phyloP scores from a whole-genome alignment of 192 early-diverging fungal genomes.

The Thamnidium elegans region DNA sequence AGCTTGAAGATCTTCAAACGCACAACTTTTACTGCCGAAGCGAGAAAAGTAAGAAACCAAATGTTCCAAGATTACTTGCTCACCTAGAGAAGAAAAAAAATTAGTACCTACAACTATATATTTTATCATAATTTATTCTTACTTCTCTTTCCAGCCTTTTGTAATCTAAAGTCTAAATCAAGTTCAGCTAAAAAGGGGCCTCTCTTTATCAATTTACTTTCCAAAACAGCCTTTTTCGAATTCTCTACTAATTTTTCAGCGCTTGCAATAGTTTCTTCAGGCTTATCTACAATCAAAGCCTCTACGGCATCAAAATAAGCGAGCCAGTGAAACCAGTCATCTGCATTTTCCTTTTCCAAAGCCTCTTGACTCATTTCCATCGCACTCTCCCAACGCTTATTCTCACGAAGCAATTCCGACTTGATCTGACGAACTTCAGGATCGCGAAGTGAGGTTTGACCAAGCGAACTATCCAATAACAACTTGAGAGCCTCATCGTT shows the following conservation, averaged over 20 bases:
- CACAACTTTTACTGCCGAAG: constrained; percentile 65
- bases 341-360: constrained; percentile 48
- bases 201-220: constrained; percentile 46
- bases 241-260: constrained; percentile 40
- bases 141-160: constrained; percentile 37
- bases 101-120: no score
- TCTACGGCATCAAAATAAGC: constrained; percentile 59
- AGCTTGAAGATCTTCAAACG: constrained; percentile 71
- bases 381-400: constrained; percentile 46
- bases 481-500: constrained; percentile 61
- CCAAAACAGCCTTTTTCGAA: constrained; percentile 36
- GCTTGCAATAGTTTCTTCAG: constrained; percentile 31
- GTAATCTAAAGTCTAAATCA: constrained; percentile 48
- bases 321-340: constrained; percentile 71
- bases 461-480: constrained; percentile 56
- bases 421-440: constrained; percentile 66
- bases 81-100: constrained; percentile 8
- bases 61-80: constrained; percentile 27
- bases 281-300: constrained; percentile 32
- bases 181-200: constrained; percentile 74
- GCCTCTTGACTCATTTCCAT: constrained; percentile 38
- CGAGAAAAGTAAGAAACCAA: constrained; percentile 55
- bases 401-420: constrained; percentile 50
- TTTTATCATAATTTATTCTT: constrained; percentile 4
- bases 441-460: constrained; percentile 65